A percentile compares a stretch with the other conserved stretches of the same genome.
Conservation (phyloP, 257 asterid species). For the Apocynum venetum region DNA sequence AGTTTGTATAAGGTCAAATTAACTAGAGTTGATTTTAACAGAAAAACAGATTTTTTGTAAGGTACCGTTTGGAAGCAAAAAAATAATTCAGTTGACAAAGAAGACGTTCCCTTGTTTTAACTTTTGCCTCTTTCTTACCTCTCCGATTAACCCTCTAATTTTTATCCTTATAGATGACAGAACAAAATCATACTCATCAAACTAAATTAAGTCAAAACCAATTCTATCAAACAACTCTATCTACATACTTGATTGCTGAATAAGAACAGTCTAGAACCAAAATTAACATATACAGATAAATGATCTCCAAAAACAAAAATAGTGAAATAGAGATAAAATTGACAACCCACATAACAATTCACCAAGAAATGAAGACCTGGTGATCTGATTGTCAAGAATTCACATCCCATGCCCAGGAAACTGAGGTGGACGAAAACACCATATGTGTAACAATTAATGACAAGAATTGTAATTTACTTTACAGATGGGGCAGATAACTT, state of each 20-base stretch:
- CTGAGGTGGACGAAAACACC: not conserved
- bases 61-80: conserved; percentile 2
- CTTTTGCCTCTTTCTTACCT: not conserved
- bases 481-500: conserved; percentile 70
- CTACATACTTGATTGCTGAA: not conserved
- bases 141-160: not conserved
- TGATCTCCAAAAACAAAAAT: not conserved
- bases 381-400: not conserved
- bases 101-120: not conserved
- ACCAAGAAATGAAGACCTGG: not conserved
- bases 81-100: not conserved
- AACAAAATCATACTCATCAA: not conserved
- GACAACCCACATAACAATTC: not conserved
- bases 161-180: not conserved
- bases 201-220: not conserved
- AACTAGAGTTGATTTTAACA: not conserved
- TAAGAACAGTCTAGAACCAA: not conserved
- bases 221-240: not conserved
- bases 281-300: not conserved
- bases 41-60: not conserved
- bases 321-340: not conserved
- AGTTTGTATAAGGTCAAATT: not conserved
- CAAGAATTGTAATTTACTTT: conserved; percentile 41
- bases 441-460: not conserved
- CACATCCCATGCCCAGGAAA: not conserved